Base-by-base conservation (phyloP, 2,329 filamentous ascomycete genomes). In the Fusarium nodosum region DNA sequence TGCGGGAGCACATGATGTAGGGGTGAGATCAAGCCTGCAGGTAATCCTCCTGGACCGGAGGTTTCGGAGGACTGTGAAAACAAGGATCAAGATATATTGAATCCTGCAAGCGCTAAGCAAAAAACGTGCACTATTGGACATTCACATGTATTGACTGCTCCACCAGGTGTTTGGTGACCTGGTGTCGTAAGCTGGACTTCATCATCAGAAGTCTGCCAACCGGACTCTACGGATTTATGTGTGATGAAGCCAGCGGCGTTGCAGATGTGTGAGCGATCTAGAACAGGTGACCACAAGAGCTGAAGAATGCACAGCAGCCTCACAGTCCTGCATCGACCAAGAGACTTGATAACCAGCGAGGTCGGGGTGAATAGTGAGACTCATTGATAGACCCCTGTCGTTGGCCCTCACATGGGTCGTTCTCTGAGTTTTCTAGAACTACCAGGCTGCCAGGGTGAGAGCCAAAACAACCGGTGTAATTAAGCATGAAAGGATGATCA, bases 401-500 rank as follows among this genome's bases (percentile, higher is more conserved):
- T 56, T 52, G 41, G 63, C 44, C 34, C 36, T 55, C 30, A 28
- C 39, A 69, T 69, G 66, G 57, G 44, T 60, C 47, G 54, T 69
- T 69, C 67, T 42, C 58, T 60, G 46, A 24, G 67, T 68, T 71
- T 69, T 69, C 67, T 69, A 71, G 67, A 69, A 69, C 26, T 54
- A 58, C 67, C 47, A 57, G 67, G 67, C 26, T 54, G 63, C 67
- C 45, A 55, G 67, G 67, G 68, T 64, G 20, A 53, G 46, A 56
- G 42, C 36, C 58, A 44, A 60, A 69, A 64, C 50, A 56, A 71
- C 63, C 67, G 63, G 58, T 68, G 67, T 64, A 69, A 69, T 59
- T 71, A 70, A 70, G 67, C 67, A 71, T 69, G 63, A 69, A 63
- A 64, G 39, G 67, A 46, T 54, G 66, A 70, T 69, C 62, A 55